Evolutionary conservation across 2,329 filamentous ascomycete genomes (phyloP).

Genomic region (Coniochaeta sp.): DNA sequence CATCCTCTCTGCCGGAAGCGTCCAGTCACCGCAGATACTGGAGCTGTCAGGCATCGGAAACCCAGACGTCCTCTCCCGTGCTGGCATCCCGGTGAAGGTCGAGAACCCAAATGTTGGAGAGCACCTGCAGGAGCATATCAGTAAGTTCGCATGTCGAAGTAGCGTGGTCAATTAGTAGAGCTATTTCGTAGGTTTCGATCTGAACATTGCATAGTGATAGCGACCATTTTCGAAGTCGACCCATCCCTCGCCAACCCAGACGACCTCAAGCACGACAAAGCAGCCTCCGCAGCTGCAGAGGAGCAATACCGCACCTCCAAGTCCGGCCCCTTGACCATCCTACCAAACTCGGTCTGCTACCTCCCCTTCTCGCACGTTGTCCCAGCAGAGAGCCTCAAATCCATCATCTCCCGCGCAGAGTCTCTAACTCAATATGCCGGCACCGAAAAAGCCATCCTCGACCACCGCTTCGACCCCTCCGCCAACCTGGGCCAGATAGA

Average conservation of each 20-base stretch:
- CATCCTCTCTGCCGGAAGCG: constrained; percentile 50
- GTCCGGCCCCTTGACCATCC: constrained; percentile 28
- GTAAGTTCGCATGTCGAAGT: constrained; percentile 8
- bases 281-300: constrained; percentile 20
- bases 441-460: constrained; percentile 20
- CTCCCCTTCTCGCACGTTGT: constrained; percentile 30
- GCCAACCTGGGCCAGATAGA: constrained; percentile 36
- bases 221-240: constrained; percentile 37
- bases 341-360: constrained; percentile 34
- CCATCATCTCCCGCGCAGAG: constrained; percentile 13
- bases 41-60: constrained; percentile 56
- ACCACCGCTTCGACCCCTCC: constrained; percentile 22
- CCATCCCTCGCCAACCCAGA: constrained; percentile 30
- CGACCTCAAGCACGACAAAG: constrained; percentile 24
- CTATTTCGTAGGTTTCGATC: no score
- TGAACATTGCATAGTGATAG: constrained; percentile 24
- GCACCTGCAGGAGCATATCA: constrained; percentile 39
- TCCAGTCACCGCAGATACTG: constrained; percentile 50
- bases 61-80: constrained; percentile 29
- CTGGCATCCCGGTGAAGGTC: constrained; percentile 34
- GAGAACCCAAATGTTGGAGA: constrained; percentile 36
- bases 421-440: constrained; percentile 10
- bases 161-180: no score
- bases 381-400: constrained; percentile 13
- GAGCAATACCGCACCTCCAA: constrained; percentile 19